phyloP scores from a whole-genome alignment of 129 eudicot species.

The Pulicaria dysenterica region DNA sequence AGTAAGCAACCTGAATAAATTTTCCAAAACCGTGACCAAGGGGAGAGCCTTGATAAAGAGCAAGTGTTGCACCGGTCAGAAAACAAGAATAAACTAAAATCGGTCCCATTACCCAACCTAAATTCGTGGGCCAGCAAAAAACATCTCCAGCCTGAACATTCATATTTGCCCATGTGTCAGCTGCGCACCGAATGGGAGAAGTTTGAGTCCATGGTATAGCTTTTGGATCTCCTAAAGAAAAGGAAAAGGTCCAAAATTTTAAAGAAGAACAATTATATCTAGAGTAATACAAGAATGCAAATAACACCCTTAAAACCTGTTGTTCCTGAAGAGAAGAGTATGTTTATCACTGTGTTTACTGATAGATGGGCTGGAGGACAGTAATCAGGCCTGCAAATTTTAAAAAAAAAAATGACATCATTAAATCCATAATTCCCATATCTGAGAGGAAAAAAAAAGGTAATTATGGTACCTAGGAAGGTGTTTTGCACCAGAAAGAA shows the following conservation, averaged over 20 bases:
- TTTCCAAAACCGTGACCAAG: slow-evolving; percentile 82
- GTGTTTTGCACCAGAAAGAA: slow-evolving; percentile 46
- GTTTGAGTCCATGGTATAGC: slow-evolving; percentile 96
- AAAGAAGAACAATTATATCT: not conserved
- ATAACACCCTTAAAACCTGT: slow-evolving; percentile 55
- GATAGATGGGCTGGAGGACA: slow-evolving; percentile 67
- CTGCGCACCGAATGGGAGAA: slow-evolving; percentile 80
- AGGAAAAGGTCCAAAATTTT: not conserved
- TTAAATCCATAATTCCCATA: slow-evolving; percentile 2
- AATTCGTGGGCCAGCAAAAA: slow-evolving; percentile 89
- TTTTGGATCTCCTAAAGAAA: slow-evolving; percentile 85
- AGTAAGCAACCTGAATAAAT: slow-evolving; percentile 72
- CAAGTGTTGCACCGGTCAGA: slow-evolving; percentile 75
- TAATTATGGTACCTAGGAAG: slow-evolving; percentile 53
- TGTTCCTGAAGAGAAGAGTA: slow-evolving; percentile 97
- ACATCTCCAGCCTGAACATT: slow-evolving; percentile 68
- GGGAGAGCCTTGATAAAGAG: slow-evolving; percentile 97
- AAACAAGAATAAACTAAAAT: slow-evolving; percentile 69
- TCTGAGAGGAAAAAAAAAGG: not conserved
- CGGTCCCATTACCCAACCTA: slow-evolving; percentile 99
- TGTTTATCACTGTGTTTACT: slow-evolving; percentile 60
- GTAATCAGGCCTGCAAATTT: slow-evolving; percentile 49
- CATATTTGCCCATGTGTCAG: slow-evolving; percentile 77
- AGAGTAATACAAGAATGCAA: slow-evolving; percentile 6
- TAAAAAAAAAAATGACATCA: slow-evolving; percentile 1